Percentiles rank a stretch among this genome's conserved stretches.
phyloP scores from a whole-genome alignment of 345 rosid species.

The sweet orange (Citrus sinensis) region DVS_A1.0 CM039162.1:202001-202500 shows the following conservation, averaged over 20 bases:
- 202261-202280: not conserved
- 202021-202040: not conserved
- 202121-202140: slow-evolving; percentile 96
- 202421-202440: slow-evolving; percentile 99
- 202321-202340: slow-evolving; percentile 99
- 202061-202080: not conserved
- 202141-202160: slow-evolving; percentile 78
- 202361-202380: slow-evolving; percentile 99
- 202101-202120: slow-evolving; percentile 95
- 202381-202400: slow-evolving; percentile 91
- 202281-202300: slow-evolving; percentile 30
- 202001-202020: not conserved
- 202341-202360: slow-evolving; percentile 90
- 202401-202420: slow-evolving; percentile 96
- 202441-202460: slow-evolving; percentile 94
- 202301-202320: slow-evolving; percentile 99
- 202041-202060: not conserved
- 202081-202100: slow-evolving; percentile 86
- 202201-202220: not conserved
- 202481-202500: slow-evolving; percentile 98
- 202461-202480: slow-evolving; percentile 99
- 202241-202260: not conserved
- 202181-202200: slow-evolving; percentile 51
- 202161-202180: slow-evolving; percentile 78
- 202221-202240: not conserved